Evolutionary conservation across 371 early-diverging fungal genomes (phyloP), one percentile per base, ranked within the genome.

Genomic region (Amoeboradix gromovi): DNA sequence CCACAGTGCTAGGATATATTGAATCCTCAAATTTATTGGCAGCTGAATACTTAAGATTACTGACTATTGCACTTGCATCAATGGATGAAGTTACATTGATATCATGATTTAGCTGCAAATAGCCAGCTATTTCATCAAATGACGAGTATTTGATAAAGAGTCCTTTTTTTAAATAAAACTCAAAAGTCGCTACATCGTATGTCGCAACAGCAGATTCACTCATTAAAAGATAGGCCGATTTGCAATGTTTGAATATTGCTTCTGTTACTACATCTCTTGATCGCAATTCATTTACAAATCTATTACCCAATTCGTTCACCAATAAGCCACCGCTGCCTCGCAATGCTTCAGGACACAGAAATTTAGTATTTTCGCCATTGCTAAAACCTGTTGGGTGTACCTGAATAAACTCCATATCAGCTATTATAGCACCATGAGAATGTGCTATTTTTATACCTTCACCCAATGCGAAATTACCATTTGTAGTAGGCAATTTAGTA

Each of bases 311-410:
- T 67, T 83, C 84, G 65, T 77, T 76, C 32, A 94, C 74, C 66
- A 94, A 77, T 17, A 94, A 72, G 78, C 93, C 95, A 76, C 94
- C 95, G 70, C 84, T 86, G 75, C 95, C 95, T 76, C 95, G 91
- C 68, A 94, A 85, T 16, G 95, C 94, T 79, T 94, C 94, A 27
- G 95, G 91, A 69, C 94, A 94, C 75, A 89, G 78, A 74, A 89
- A 87, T 79, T 88, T 88, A 74, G 85, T 85, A 71, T 84, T 83
- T 70, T 88, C 89, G 72, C 86, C 84, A 74, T 89, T 89, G 30
- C 93, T 91, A 68, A 93, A 78, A 74, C 95, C 95, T 29, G 95
- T 94, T 67, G 95, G 95, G 74, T 94, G 94, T 31, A 94, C 92
- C 78, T 94, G 95, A 67, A 94, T 89, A 78, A 77, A 79, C 75